Evolutionary conservation across 805 yeast genomes (phyloP), one percentile per base, ranked within the genome.

Genomic region (Metschnikowia santaceciliae): DNA sequence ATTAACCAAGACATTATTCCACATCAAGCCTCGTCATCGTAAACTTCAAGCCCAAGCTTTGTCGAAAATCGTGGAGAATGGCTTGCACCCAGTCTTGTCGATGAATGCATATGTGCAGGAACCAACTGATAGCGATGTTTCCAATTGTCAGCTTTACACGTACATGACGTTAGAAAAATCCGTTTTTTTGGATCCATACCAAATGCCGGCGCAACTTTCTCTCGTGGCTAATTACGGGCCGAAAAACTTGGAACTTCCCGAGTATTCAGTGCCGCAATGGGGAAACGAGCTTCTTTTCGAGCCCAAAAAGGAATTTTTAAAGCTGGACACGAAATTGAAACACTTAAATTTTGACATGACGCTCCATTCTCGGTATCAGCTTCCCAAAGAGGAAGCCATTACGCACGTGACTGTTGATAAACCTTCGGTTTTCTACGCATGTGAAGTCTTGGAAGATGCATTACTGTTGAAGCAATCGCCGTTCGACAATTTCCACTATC

Each of bases 361-460:
- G 6, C 52, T 74, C 6, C 77, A 74, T 53, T 66, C 77, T 6
- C 58, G 78, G 35, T 74, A 74, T 54, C 76, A 71, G 56, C 51
- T 53, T n/a, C 76, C 76, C 3, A 32, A 44, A 19, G 22, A 17
- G 8, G 47, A 44, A 5, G 42, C 52, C 0, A 47, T 46, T n/a
- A 55, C 61, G 4, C 42, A 45, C 0, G 62, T 62, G 4, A 19
- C 36, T n/a, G 15, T 63, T 35, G 62, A 57, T 46, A 49, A 58
- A 6, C 74, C 76, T 4, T 38, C 58, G 15, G 40, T 72, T 6
- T 73, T 74, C 50, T 67, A 63, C 41, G 78, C 72, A 3, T 74
- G 78, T 57, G 69, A 68, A 30, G 70, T 64, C 6, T 42, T 51
- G 0, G 58, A 22, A 11, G 70, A 70, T 30, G 60, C 60, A 3